A percentile compares a stretch with the other conserved stretches of the same genome.
phyloP scores from a whole-genome alignment of 2,329 filamentous ascomycete genomes.

The Lachnellula suecica region DNA sequence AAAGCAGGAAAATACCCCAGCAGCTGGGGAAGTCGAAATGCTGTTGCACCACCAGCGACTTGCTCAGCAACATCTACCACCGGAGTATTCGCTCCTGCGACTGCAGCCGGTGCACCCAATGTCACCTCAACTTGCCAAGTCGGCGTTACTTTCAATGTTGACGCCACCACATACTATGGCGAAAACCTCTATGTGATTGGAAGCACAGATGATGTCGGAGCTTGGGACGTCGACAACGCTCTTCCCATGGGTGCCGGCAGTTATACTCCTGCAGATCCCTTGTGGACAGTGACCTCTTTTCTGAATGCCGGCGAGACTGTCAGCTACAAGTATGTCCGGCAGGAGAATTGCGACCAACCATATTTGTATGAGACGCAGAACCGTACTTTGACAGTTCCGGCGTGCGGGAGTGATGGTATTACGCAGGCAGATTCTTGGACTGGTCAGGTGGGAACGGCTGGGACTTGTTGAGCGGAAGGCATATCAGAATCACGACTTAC shows the following conservation, averaged over 20 bases:
- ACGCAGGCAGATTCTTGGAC: constrained; percentile 40
- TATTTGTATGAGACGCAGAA: constrained; percentile 46
- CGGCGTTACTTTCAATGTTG: constrained; percentile 45
- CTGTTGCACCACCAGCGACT: constrained; percentile 45
- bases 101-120: constrained; percentile 42
- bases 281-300: constrained; percentile 44
- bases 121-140: constrained; percentile 27
- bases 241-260: constrained; percentile 38
- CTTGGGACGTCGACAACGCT: constrained; percentile 37
- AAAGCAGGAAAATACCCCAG: constrained; percentile 52
- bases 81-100: constrained; percentile 49
- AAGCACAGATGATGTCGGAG: constrained; percentile 41
- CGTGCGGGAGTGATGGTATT: constrained; percentile 32
- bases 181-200: constrained; percentile 48
- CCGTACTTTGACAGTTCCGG: constrained; percentile 40
- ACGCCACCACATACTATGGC: constrained; percentile 45
- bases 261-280: constrained; percentile 42
- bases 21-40: constrained; percentile 50
- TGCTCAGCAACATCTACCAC: constrained; percentile 47
- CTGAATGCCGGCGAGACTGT: constrained; percentile 41
- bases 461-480: constrained; percentile 21
- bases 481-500: too few relatives aligned
- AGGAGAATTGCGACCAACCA: constrained; percentile 42
- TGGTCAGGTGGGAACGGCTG: constrained; percentile 32
- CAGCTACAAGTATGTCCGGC: constrained; percentile 45